phyloP scores from a whole-genome alignment of 2,329 filamentous ascomycete genomes.

The Graphiopsis chlorocephala region DNA sequence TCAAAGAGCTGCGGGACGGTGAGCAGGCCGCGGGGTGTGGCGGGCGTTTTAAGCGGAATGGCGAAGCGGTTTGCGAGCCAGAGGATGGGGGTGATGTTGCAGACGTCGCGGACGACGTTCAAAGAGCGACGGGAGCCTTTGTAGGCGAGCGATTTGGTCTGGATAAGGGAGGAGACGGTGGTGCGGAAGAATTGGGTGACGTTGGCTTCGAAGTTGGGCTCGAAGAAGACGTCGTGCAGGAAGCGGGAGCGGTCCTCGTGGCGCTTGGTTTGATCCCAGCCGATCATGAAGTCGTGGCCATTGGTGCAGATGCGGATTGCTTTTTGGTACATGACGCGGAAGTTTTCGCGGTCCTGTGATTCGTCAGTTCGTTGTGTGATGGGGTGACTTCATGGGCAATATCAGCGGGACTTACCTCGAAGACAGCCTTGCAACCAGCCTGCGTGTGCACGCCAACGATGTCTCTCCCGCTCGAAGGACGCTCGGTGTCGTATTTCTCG shows the following conservation, averaged over 20 bases:
- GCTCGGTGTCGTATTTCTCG: constrained; percentile 46
- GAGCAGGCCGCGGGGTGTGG: constrained; percentile 57
- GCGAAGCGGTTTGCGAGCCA: constrained; percentile 64
- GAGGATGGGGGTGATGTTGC: constrained; percentile 63
- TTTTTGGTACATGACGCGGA: constrained; percentile 49
- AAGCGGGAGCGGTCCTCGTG: constrained; percentile 42
- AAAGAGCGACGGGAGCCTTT: constrained; percentile 41
- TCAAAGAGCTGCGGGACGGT: constrained; percentile 48
- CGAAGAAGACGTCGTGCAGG: constrained; percentile 48
- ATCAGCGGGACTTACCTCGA: constrained; percentile 29
- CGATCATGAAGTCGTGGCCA: constrained; percentile 49
- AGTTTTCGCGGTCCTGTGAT: constrained; percentile 45
- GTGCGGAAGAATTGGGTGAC: constrained; percentile 44
- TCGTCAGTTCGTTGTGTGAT: background rate
- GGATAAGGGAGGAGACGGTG: constrained; percentile 45
- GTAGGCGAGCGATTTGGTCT: constrained; percentile 47
- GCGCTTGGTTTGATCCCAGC: constrained; percentile 39
- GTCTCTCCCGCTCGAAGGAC: constrained; percentile 41
- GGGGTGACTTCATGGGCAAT: no score
- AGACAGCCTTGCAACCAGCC: constrained; percentile 50
- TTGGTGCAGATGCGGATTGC: constrained; percentile 42
- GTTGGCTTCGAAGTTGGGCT: constrained; percentile 45
- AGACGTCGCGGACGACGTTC: constrained; percentile 58
- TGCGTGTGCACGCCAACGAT: constrained; percentile 51
- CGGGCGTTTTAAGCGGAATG: constrained; percentile 62